Base-by-base conservation (phyloP, 2,329 filamentous ascomycete species). In the Lasiodiplodia hormozganensis region DNA sequence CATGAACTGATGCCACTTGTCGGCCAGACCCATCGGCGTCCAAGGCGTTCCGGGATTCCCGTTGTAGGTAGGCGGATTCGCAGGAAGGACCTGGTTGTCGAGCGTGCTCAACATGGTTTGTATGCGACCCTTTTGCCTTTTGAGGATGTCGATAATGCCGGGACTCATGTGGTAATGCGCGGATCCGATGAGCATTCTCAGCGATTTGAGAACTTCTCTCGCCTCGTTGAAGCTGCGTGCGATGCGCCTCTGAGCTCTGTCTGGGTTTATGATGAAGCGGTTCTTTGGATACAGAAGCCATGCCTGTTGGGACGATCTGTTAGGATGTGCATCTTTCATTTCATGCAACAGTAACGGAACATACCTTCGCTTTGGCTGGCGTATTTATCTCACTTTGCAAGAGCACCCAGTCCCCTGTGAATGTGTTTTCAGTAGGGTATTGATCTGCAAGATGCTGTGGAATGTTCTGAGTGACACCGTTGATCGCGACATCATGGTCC, bases 1-100 rank as follows among this genome's bases (percentile, higher is more conserved):
- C 49, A 52, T 52, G 49, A 52, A 52, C 16, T 6, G n/a, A 18
- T 52, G 49, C 49, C 49, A 52, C 49, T 52, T 52, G 49, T 23
- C 49, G 1, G 49, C 49, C 6, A 52, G 6, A 11, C 23, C 49
- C 49, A 21, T 52, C 49, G 49, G 11, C 49, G n/a, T n/a, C 49
- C 49, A 52, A n/a, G 49, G 7, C 7, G n/a, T 52, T n/a, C 16
- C 49, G n/a, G 16, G 16, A 11, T 4, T 21, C 5, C 49, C 49
- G 6, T n/a, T 23, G 49, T 21, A n/a, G 16, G 5, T 11, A 23
- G 49, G 49, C 8, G 49, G 49, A n/a, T 25, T 52, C 16, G 49
- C 21, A 23, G 49, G n/a, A n/a, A 52, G 49, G 8, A 52, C 4
- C 11, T 52, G 49, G 8, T n/a, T 52, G 49, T 52, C 49, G 49